Base-by-base conservation (phyloP, 306 rosid genomes). In the Gleditsia sinensis region DNA sequence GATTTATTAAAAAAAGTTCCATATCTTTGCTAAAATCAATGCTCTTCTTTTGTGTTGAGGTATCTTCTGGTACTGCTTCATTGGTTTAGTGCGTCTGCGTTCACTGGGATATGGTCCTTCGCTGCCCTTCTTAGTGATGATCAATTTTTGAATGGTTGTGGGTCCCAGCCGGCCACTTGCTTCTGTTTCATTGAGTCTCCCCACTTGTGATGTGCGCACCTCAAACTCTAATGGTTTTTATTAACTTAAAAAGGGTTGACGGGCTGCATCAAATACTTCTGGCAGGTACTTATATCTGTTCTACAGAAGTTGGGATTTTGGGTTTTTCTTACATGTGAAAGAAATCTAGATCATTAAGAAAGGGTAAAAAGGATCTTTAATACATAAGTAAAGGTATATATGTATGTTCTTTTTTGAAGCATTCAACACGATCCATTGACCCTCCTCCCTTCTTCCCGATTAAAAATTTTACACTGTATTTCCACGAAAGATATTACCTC, bases 31-130 rank as follows among this genome's bases (percentile, higher is more conserved):
- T 84, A 88, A 90, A 85, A 60, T 81, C 77, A 82, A 82, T 88
- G 82, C 76, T 88, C 62, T 79, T 83, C 72, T 71, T 61, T 51
- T 75, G 81, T 80, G 81, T 83, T 85, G 96, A 90, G 96, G 92
- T 88, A 79, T 88, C 89, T 69, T 90, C 91, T 89, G 93, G 85
- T 92, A 75, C 91, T 81, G 89, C 92, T 72, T 72, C 91, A 69
- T 87, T 88, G 91, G 74, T 88, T 84, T 82, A 83, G 74, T 88
- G 86, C 86, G 80, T 86, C 91, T 88, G 95, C 85, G 54, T 88
- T 81, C 70, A 67, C 79, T 75, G 81, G 81, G 87, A 86, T 77
- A 83, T 88, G 88, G 72, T 81, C 75, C 89, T 80, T 77, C 84
- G 64, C 86, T 85, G 71, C 88, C 85, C 92, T 46, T 83, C 84